A percentile compares a stretch with the other conserved stretches of the same genome.
Evolutionary conservation across 2,329 filamentous ascomycete genomes (phyloP).

Genomic region (Westerdykella sp.): DNA sequence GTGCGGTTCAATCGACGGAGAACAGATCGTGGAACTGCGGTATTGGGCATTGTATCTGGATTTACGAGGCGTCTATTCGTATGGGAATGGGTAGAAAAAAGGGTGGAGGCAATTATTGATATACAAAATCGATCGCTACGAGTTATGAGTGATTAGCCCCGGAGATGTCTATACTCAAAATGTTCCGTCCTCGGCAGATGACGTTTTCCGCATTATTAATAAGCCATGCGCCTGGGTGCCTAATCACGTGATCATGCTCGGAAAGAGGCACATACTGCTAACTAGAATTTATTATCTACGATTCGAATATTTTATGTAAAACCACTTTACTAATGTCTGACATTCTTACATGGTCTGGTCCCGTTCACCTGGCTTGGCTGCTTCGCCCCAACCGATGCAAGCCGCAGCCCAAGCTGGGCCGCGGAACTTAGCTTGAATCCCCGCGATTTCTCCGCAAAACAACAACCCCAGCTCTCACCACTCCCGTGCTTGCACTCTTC

Average conservation of each 20-base stretch:
- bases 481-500: background rate
- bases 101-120: background rate
- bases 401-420: no score
- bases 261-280: no score
- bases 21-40: slow-evolving; percentile 21
- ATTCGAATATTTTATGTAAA: no score
- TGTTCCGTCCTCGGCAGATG: slow-evolving; percentile 16
- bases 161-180: slow-evolving; percentile 1
- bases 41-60: slow-evolving; percentile 20
- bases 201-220: slow-evolving; percentile 21
- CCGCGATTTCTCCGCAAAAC: background rate
- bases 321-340: no score
- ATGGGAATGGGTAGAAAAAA: background rate
- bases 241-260: no score
- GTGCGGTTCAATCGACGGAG: slow-evolving; percentile 25
- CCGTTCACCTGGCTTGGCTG: no score
- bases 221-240: slow-evolving; percentile 4
- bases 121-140: slow-evolving; percentile 11
- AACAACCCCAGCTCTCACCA: background rate
- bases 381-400: no score
- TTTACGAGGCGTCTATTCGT: background rate
- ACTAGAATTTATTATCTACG: no score
- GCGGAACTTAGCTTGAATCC: background rate
- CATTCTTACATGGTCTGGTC: no score
- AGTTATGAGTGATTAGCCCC: slow-evolving; percentile 1